Base-by-base conservation (phyloP, 2,329 filamentous ascomycete species). In the Leptographium lundbergii region DNA sequence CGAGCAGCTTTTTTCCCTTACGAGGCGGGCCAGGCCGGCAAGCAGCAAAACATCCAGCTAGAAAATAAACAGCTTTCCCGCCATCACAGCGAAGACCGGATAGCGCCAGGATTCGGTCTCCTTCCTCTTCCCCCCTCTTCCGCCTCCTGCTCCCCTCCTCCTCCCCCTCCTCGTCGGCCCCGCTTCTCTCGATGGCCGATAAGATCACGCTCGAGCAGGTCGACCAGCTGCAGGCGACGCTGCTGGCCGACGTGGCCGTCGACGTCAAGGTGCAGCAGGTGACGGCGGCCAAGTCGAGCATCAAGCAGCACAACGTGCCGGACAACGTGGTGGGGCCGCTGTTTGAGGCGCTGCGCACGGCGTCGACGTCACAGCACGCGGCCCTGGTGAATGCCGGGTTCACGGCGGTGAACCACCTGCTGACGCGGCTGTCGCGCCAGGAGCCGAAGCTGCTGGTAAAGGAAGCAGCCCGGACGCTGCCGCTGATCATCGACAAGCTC, bases 261-360 rank as follows among this genome's bases (percentile, higher is more conserved):
- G 83, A 88, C 65, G 71, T 76, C 54, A 86, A 86, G 67, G 76
- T 86, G 60, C 74, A 78, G 61, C 77, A 80, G 58, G 82, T 96
- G 66, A 88, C 84, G 61, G 79, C 77, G 67, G 77, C 91, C 72
- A 95, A 96, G 74, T 91, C 88, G 51, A 82, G 85, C 70, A 96
- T 96, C 77, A 96, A 96, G 72, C 91, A 95, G 72, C 87, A 88
- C 70, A 91, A 91, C 75, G 89, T 96, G 53, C 89, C 90, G 61
- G 89, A 95, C 64, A 73, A 74, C 58, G 81, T 79, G 66, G 81
- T 95, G 66, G 74, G 82, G 29, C 77, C 82, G 60, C 82, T 96
- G 63, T 95, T 96, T 73, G 90, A 96, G 62, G 88, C 86, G 63
- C 78, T 95, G 67, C 86, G 87, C 63, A 75, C 84, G 57, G 88